phyloP scores from a whole-genome alignment of 148 eudicot genomes.

The Amaranthus palmeri region DNA sequence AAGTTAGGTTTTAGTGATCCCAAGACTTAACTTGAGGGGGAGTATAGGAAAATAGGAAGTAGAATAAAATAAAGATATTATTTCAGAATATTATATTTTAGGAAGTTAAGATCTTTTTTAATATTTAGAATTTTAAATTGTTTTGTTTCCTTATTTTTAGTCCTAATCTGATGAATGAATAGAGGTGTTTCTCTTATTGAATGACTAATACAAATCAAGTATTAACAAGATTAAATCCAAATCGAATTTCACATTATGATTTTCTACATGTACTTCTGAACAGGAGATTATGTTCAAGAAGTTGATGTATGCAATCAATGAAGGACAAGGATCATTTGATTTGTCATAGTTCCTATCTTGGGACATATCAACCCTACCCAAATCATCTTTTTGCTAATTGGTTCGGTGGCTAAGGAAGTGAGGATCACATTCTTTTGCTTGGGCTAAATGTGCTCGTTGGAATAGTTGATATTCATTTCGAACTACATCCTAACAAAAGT shows the following conservation, averaged over 20 bases:
- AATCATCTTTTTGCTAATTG: constrained; percentile 3
- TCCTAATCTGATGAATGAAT: too few species aligned
- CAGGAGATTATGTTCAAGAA: constrained; percentile 93
- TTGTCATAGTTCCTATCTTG: constrained; percentile 38
- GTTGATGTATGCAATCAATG: constrained; percentile 79
- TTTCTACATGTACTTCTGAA: not conserved
- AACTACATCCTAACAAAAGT: not conserved
- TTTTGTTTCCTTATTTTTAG: too few species aligned
- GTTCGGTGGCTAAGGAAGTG: constrained; percentile 14
- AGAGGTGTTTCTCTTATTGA: too few species aligned
- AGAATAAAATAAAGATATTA: too few species aligned
- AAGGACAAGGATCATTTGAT: constrained; percentile 96
- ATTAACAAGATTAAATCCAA: too few species aligned
- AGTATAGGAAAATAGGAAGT: too few species aligned
- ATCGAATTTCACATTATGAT: too few species aligned
- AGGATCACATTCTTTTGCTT: constrained; percentile 1
- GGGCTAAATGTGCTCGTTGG: constrained; percentile 23
- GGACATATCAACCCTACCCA: not conserved
- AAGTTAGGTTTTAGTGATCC: too few species aligned
- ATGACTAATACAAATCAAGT: too few species aligned
- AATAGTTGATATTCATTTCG: not conserved
- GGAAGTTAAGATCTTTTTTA: not conserved
- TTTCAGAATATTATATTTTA: too few species aligned
- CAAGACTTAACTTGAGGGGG: too few species aligned
- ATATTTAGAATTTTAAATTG: not conserved